Evolutionary conservation across 2,329 filamentous ascomycete genomes (phyloP), one percentile per base, ranked within the genome.

Genomic region (Exophiala viscosa): DNA sequence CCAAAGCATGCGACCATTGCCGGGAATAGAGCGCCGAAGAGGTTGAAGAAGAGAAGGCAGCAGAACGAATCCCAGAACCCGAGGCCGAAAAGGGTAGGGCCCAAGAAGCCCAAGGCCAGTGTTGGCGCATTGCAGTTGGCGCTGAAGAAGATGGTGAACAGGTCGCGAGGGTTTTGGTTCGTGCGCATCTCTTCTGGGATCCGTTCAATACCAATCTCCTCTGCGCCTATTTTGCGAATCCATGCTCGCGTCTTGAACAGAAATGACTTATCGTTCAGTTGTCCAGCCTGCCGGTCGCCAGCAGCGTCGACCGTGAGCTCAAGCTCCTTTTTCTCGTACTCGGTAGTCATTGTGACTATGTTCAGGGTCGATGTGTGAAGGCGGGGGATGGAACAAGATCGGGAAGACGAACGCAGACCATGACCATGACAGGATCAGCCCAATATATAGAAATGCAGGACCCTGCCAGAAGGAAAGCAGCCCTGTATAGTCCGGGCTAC

Each of bases 1-100:
- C 65, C 64, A 10, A 66, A 51, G 7, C 60, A 54, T 8, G 64
- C 61, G 14, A 61, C 52, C 32, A 65, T 55, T 8, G 58, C 64
- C 7, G 64, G 61, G n/a, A 55, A 47, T 8, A 64, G 20, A 32
- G 58, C 62, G 31, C 63, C 59, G 15, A 66, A 34, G 3, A 66
- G n/a, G 45, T 65, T 66, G 62, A 66, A 66, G 50, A 66, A 66
- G 14, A 67, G 17, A 17, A 64, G 40, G 15, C 50, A 54, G 18
- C 62, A 52, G 43, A 64, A 62, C 14, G 57, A 59, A 45, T 64
- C 61, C 62, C 60, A 63, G 60, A 58, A 64, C 11, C 62, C 62
- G n/a, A 64, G 58, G 4, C 54, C 57, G 28, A 60, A 64, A 13
- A 53, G 33, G 32, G 15, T 46, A 53, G 43, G 41, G 13, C 49